These are phyloP conservation scores for Syncephalis fuscata DNA, from an alignment of 371 early-diverging fungal genomes.

Conservation along the genomic window DNA sequence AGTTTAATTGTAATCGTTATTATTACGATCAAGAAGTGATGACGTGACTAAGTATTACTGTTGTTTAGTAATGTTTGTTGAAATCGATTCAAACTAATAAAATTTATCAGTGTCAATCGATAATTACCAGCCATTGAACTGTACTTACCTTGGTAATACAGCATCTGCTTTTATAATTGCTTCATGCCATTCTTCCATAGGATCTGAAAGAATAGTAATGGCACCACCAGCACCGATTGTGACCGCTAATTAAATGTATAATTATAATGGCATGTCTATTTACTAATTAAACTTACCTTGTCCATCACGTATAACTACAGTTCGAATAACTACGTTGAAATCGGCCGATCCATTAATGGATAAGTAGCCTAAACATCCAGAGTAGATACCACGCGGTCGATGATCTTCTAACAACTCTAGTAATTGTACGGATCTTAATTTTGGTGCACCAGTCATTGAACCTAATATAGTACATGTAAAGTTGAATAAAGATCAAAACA, in stretches of 20 bases:
- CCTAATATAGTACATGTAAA: too few relatives aligned
- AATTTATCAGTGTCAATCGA: too few relatives aligned
- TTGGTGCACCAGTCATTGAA: conserved; percentile 97
- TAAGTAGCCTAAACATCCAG: conserved; percentile 83
- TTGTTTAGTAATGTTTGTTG: too few relatives aligned
- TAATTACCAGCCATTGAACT: too few relatives aligned
- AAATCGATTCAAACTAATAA: too few relatives aligned
- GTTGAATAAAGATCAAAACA: too few relatives aligned
- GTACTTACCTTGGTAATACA: conserved; percentile 37
- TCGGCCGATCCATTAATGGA: conserved; percentile 39
- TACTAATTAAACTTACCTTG: not conserved
- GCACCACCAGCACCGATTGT: conserved; percentile 92
- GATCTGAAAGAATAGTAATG: conserved; percentile 67
- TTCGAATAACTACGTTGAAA: conserved; percentile 74
- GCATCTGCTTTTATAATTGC: conserved; percentile 40
- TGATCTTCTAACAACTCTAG: conserved; percentile 55
- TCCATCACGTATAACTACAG: conserved; percentile 23
- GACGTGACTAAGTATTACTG: too few relatives aligned
- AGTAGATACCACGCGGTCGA: conserved; percentile 71
- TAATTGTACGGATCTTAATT: conserved; percentile 67
- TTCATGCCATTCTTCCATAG: conserved; percentile 77
- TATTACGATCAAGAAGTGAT: too few relatives aligned
- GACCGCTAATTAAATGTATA: conserved; percentile 16
- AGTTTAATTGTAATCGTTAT: too few relatives aligned
- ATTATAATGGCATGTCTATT: not conserved